A percentile compares a stretch with the other conserved stretches of the same genome.
These are phyloP conservation scores for Pogostemon cablin DNA, from an alignment of 257 asterid genomes.

Conservation along the genomic window DNA sequence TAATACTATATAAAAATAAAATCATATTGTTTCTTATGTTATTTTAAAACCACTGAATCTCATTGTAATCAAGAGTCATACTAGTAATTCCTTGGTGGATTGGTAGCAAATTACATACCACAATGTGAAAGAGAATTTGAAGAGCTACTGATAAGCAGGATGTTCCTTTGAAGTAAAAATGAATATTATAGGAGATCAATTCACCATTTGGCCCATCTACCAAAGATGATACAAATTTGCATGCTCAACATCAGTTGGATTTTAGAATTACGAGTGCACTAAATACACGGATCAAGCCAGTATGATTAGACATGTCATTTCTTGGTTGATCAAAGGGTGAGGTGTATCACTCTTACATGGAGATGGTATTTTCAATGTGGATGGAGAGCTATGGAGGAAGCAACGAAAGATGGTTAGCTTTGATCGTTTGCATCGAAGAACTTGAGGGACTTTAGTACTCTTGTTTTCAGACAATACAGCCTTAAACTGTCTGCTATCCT, in stretches of 20 bases:
- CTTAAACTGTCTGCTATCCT: conserved; percentile 68
- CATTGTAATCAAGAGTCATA: not conserved
- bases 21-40: no score
- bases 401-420: conserved; percentile 93
- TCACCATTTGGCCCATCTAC: not conserved
- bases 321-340: conserved; percentile 55
- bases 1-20: no score
- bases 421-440: conserved; percentile 84
- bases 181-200: not conserved
- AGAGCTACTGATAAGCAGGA: not conserved
- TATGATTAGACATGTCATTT: not conserved
- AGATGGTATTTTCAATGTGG: conserved; percentile 86
- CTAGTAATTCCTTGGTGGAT: not conserved
- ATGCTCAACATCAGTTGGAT: not conserved
- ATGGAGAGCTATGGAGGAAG: conserved; percentile 88
- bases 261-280: no score
- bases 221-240: not conserved
- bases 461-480: conserved; percentile 83
- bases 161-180: no score
- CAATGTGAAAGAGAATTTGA: not conserved
- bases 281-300: no score
- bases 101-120: not conserved
- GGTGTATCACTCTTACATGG: conserved; percentile 87
- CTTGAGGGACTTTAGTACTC: conserved; percentile 80
- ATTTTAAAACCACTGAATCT: no score